Evolutionary conservation across 1,284 basidiomycete species (phyloP).

Genomic region (Irpex rosettiformis): DNA sequence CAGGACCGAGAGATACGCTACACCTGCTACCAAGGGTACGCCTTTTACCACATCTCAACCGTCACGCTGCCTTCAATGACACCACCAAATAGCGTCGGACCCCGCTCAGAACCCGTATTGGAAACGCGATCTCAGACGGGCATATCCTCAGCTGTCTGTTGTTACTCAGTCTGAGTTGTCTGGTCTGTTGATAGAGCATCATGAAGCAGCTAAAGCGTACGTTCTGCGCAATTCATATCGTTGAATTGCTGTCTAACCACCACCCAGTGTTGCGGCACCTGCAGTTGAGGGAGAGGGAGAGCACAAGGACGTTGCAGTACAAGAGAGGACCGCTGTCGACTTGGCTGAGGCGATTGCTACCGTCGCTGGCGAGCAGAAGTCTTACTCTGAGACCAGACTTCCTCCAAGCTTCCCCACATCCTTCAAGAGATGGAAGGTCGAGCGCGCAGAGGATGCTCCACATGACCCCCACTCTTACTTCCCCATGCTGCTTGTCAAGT

Average conservation of each 20-base stretch:
- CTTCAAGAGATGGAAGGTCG: constrained; percentile 70
- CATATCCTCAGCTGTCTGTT: constrained; percentile 85
- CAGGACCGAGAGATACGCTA: constrained; percentile 80
- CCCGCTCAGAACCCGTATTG: constrained; percentile 86
- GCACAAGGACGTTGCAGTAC: constrained; percentile 41
- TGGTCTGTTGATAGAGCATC: constrained; percentile 78
- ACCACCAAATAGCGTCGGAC: constrained; percentile 59
- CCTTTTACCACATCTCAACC: constrained; percentile 12
- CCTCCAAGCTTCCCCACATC: constrained; percentile 68
- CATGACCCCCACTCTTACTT: constrained; percentile 78
- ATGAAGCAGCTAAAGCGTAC: constrained; percentile 56
- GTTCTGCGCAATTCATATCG: constrained; percentile 26
- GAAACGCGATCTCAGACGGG: constrained; percentile 91
- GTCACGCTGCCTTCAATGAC: constrained; percentile 5
- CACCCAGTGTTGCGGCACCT: constrained; percentile 54
- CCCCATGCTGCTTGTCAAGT: constrained; percentile 82
- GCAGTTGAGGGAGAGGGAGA: constrained; percentile 33
- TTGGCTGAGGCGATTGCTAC: constrained; percentile 70
- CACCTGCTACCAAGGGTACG: constrained; percentile 84
- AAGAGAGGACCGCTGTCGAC: constrained; percentile 43
- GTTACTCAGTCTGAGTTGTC: constrained; percentile 82
- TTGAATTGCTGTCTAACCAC: constrained; percentile 12
- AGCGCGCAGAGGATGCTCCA: constrained; percentile 66
- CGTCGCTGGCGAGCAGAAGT: constrained; percentile 55
- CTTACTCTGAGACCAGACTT: constrained; percentile 63